Evolutionary conservation across 192 early-diverging fungal genomes (phyloP).

Genomic region (Backusella psychrophila): DNA sequence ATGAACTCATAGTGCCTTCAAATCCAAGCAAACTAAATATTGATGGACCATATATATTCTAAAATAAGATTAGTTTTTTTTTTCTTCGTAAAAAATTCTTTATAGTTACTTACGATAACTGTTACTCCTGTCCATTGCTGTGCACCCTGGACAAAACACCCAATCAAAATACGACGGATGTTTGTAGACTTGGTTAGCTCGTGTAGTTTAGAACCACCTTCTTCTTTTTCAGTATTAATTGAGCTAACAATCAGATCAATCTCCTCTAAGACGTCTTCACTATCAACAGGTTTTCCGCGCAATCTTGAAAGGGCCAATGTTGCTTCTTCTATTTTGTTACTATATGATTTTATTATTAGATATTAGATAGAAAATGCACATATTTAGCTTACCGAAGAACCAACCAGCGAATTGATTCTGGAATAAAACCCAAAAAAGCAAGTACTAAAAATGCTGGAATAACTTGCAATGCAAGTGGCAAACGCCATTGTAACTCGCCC

Average conservation of each 20-base stretch:
- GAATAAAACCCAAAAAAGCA: not conserved
- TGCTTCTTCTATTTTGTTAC: not conserved
- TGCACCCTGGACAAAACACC: conserved; percentile 4
- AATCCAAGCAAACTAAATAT: not conserved
- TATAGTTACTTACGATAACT: not conserved
- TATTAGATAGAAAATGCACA: not conserved
- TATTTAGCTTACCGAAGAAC: not conserved
- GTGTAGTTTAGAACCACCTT: not conserved
- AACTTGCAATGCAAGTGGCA: conserved; percentile 10
- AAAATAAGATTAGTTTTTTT: not conserved
- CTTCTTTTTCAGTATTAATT: not conserved
- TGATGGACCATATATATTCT: conserved; percentile 4
- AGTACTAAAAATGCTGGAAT: conserved; percentile 14
- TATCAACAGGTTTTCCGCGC: not conserved
- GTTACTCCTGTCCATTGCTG: conserved; percentile 8
- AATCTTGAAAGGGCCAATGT: not conserved
- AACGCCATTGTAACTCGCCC: conserved; percentile 11
- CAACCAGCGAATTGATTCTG: conserved; percentile 6
- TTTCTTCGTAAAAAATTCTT: not conserved
- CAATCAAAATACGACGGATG: not conserved
- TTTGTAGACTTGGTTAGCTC: not conserved
- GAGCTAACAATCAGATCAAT: not conserved
- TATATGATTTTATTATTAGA: not conserved
- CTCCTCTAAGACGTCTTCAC: not conserved
- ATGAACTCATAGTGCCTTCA: not conserved